These are phyloP conservation scores for Penicillium roqueforti DNA, from an alignment of 495 filamentous ascomycete species.

Conservation along the genomic window DNA sequence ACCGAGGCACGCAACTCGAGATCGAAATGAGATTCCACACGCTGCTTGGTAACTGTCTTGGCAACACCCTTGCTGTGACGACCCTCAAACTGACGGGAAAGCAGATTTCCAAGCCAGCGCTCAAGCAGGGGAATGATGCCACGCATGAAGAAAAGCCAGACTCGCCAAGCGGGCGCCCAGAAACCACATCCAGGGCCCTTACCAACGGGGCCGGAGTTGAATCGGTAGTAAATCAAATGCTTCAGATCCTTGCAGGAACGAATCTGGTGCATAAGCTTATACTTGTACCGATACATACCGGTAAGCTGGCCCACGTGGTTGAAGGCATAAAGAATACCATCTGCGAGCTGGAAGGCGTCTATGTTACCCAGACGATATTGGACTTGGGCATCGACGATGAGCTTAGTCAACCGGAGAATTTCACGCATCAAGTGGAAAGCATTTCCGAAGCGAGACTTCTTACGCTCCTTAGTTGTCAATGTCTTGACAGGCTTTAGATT, in stretches of 20 bases:
- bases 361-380: constrained; percentile 98
- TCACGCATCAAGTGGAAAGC: constrained; percentile 99
- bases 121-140: constrained; percentile 97
- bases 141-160: constrained; percentile 99
- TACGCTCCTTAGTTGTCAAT: constrained; percentile 96
- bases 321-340: constrained; percentile 98
- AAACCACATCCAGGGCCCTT: constrained; percentile 99
- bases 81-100: constrained; percentile 97
- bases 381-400: constrained; percentile 98
- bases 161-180: constrained; percentile 98
- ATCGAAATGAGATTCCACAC: constrained; percentile 98
- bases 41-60: constrained; percentile 98
- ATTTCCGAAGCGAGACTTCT: constrained; percentile 99
- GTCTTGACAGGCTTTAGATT: constrained; percentile 99
- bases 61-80: constrained; percentile 99
- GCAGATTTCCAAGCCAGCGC: constrained; percentile 94
- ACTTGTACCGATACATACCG: constrained; percentile 99
- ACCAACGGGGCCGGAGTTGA: constrained; percentile 95
- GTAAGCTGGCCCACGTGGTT: constrained; percentile 99
- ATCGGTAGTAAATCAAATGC: constrained; percentile 98
- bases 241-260: constrained; percentile 99
- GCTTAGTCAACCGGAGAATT: constrained; percentile 93
- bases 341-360: constrained; percentile 97
- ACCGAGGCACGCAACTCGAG: constrained; percentile 96
- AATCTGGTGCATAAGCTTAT: constrained; percentile 99